Conservation (phyloP, 768 basidiomycete species). For the Erythrobasidium yunnanense region DNA sequence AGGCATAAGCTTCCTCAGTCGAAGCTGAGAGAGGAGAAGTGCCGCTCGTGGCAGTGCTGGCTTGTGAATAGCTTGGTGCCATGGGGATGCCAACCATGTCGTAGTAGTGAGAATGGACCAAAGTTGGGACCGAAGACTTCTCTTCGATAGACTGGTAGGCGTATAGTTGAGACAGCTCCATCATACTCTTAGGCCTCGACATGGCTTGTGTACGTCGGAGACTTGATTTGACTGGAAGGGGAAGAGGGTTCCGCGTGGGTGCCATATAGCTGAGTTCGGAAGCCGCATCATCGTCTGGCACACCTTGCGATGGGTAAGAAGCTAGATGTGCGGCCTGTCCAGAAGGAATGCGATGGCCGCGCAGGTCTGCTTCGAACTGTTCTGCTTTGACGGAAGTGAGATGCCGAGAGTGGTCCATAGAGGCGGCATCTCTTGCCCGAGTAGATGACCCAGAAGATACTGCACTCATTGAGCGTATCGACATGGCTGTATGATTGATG, state of each 20-base stretch:
- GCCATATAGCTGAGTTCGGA: no score
- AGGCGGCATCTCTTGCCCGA: not conserved
- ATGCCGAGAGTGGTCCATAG: constrained; percentile 2
- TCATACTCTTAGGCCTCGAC: constrained; percentile 33
- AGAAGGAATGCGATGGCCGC: not conserved
- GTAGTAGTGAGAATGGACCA: not conserved
- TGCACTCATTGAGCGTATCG: not conserved
- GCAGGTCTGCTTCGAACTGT: constrained; percentile 8
- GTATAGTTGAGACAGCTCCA: constrained; percentile 32
- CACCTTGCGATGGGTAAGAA: no score
- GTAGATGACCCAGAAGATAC: constrained; percentile 12
- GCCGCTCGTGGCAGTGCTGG: not conserved
- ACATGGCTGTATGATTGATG: not conserved
- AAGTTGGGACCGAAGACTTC: not conserved
- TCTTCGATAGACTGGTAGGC: not conserved
- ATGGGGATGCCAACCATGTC: not conserved
- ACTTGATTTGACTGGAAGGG: not conserved
- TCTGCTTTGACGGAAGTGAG: not conserved
- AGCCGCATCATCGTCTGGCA: no score
- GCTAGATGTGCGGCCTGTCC: not conserved
- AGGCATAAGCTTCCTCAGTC: not conserved
- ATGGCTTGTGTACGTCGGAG: constrained; percentile 10
- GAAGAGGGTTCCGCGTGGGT: not conserved
- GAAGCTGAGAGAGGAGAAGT: not conserved
- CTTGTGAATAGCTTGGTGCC: not conserved